Evolutionary conservation across 1,139 yeast genomes (phyloP).

Genomic region (Pichiaceae sp.): DNA sequence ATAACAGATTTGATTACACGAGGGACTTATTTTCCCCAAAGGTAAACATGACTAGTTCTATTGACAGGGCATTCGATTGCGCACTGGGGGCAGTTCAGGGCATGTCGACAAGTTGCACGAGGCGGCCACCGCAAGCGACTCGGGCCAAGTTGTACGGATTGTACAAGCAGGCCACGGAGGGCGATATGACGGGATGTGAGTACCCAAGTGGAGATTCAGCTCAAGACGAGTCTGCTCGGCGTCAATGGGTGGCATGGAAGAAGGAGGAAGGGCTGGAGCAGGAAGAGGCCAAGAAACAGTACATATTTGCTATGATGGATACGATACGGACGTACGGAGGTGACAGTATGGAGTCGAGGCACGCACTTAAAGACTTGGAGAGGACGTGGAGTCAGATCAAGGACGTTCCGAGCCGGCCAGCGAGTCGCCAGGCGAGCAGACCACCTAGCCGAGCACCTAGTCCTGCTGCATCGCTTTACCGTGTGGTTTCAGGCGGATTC

Average conservation of each 20-base stretch:
- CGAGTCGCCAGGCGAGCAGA: slow-evolving; percentile 6
- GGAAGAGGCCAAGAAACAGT: slow-evolving; percentile 67
- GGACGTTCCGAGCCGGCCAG: slow-evolving; percentile 23
- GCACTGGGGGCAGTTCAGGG: slow-evolving; percentile 76
- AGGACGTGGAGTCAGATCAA: slow-evolving; percentile 65
- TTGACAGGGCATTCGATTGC: slow-evolving; percentile 70
- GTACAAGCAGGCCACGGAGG: slow-evolving; percentile 85
- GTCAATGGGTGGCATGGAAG: slow-evolving; percentile 87
- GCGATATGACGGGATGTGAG: slow-evolving; percentile 60
- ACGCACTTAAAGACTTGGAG: slow-evolving; percentile 57
- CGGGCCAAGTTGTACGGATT: slow-evolving; percentile 69
- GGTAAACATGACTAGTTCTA: background rate
- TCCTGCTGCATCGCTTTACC: slow-evolving; percentile 24
- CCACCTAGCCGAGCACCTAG: slow-evolving; percentile 16
- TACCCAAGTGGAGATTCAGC: slow-evolving; percentile 54
- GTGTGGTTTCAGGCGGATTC: slow-evolving; percentile 22
- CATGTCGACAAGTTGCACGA: slow-evolving; percentile 60
- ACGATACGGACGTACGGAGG: slow-evolving; percentile 69
- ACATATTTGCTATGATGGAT: slow-evolving; percentile 59
- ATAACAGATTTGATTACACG: no score
- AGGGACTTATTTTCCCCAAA: no score
- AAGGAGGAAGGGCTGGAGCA: slow-evolving; percentile 60
- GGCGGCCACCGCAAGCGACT: slow-evolving; percentile 73
- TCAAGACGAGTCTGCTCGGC: slow-evolving; percentile 60
- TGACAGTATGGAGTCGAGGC: slow-evolving; percentile 61